Conservation (phyloP, 805 yeast genomes). For the Crinitomyces ghanaensis region DNA sequence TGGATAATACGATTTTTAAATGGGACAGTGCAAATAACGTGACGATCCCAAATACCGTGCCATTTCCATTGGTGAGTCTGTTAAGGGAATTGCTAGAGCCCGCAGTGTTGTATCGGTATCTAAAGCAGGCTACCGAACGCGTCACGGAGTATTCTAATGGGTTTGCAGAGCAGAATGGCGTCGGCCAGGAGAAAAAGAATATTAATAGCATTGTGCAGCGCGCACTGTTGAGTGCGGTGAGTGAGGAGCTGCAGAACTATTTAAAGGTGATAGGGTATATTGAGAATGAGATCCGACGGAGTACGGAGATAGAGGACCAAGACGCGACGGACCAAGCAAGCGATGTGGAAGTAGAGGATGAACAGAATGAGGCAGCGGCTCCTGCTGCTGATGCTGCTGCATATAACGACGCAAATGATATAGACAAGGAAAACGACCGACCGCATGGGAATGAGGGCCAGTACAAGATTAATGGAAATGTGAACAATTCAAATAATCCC, state of each 20-base stretch:
- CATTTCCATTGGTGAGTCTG: conserved; percentile 45
- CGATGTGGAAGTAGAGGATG: conserved; percentile 17
- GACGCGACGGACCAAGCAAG: neutral
- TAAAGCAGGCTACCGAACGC: conserved; percentile 26
- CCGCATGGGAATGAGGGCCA: too few species aligned
- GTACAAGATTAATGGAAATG: too few species aligned
- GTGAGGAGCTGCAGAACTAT: conserved; percentile 33
- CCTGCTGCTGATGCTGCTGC: too few species aligned
- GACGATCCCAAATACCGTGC: conserved; percentile 24
- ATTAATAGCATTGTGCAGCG: conserved; percentile 35
- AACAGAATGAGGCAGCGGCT: too few species aligned
- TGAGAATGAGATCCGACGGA: conserved; percentile 28
- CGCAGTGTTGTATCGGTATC: conserved; percentile 48
- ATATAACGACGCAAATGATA: too few species aligned
- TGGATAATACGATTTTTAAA: conserved; percentile 12
- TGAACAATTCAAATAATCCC: too few species aligned
- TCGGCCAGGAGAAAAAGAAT: conserved; percentile 1
- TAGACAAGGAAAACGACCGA: too few species aligned
- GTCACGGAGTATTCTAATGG: neutral
- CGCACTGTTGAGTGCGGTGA: conserved; percentile 44
- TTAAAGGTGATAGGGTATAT: conserved; percentile 33
- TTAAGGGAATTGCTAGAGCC: conserved; percentile 55
- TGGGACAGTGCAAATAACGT: conserved; percentile 13
- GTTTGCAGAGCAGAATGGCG: conserved; percentile 22
- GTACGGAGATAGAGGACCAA: neutral